Evolutionary conservation across 176 grass and related monocot species (phyloP), one percentile per base, ranked within the genome.

Genomic region (Ananas comosus): DNA sequence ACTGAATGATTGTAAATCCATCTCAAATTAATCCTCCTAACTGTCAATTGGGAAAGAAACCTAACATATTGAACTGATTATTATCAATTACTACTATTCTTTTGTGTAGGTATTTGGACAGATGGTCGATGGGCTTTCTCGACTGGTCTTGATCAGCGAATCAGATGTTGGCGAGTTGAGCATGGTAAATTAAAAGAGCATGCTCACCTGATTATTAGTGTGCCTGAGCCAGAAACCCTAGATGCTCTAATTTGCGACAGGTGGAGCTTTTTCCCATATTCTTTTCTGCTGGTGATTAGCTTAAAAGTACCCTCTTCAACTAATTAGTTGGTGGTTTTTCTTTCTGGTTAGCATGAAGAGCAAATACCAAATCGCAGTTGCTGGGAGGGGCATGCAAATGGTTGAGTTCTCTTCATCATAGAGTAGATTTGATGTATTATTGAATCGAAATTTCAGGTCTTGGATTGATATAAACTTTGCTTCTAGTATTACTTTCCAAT

Each of bases 181-280:
- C 48, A 13, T 17, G 67, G 73, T 12, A 68, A 67, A 80, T 79
- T 97, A 47, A 76, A 2, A 0, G 86, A 99, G 77, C 21, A 84
- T 58, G 66, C 80, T 13, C 86, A 88, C 80, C 71, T 70, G 70
- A 84, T 99, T 48, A 76, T 90, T 64, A 99, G 87, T 2, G 87
- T 99, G 75, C 94, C 89, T 11, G 94, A 99, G 72, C 94, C 86
- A 64, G 94, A 99, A 93, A 87, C 86, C 51, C 51, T 99, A n/a
- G 87, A 90, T 65, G 83, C 78, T 8, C 69, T 84, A 63, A 67
- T 77, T 53, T 72, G 67, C 66, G 82, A 88, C 65, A 51, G 87
- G 94, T 99, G 65, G 14, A 24, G 12, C 13, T 8, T 1, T 23
- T 25, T 19, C 74, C 11, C 14, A 25, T 74, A 21, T 51, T 54